Evolutionary conservation across 768 basidiomycete genomes (phyloP).

Genomic region (Leccinum subtestaceum): DNA sequence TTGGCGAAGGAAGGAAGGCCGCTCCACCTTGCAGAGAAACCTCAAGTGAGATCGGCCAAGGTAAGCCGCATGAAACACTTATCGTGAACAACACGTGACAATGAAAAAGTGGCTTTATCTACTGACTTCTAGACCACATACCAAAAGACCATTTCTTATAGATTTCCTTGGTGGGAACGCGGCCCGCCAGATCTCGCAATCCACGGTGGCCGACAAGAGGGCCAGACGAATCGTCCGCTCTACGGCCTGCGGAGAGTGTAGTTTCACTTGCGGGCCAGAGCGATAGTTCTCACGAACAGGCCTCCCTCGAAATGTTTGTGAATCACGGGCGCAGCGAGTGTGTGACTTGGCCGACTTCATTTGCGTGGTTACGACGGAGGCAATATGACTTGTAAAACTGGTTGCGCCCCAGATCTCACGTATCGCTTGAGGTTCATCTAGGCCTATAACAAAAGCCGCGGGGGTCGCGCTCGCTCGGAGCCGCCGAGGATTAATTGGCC

Average conservation of each 20-base stretch:
- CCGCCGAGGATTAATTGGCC: neutral
- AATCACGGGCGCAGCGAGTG: neutral
- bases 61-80: neutral
- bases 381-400: neutral
- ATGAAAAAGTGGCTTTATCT: neutral
- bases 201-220: neutral
- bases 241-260: neutral
- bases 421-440: neutral
- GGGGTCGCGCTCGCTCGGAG: neutral
- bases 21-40: neutral
- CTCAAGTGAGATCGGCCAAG: neutral
- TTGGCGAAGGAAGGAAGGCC: conserved; percentile 3
- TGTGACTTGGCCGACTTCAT: neutral
- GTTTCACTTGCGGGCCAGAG: neutral
- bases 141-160: neutral
- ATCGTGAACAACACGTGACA: neutral
- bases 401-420: neutral
- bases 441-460: neutral
- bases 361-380: neutral
- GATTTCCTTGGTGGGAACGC: neutral
- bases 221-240: neutral
- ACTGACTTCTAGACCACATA: neutral
- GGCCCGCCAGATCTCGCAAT: neutral
- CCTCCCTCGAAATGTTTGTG: neutral
- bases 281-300: neutral